A percentile compares a stretch with the other conserved stretches of the same genome.
phyloP scores from a whole-genome alignment of 2,329 filamentous ascomycete species.

The Xylaria sp. region DNA sequence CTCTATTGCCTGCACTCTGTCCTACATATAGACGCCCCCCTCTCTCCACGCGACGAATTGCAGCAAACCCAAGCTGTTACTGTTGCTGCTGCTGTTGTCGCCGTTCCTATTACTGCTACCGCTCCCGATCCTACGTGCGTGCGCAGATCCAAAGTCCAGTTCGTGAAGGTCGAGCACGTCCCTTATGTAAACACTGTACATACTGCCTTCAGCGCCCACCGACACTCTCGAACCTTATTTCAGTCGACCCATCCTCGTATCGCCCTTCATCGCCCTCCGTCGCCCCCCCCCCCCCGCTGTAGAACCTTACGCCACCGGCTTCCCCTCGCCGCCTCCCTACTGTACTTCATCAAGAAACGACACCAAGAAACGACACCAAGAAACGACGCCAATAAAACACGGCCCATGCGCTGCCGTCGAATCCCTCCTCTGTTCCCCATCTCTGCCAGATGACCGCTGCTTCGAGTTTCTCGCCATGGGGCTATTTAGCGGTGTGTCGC shows the following conservation, averaged over 20 bases:
- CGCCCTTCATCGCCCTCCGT: background rate
- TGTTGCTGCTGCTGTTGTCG: too few relatives aligned
- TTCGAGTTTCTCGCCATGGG: conserved; percentile 63
- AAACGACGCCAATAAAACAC: conserved; percentile 7
- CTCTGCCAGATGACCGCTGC: conserved; percentile 54
- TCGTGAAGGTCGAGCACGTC: background rate
- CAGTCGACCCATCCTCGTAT: background rate
- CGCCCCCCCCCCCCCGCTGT: too few relatives aligned
- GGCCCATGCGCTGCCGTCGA: conserved; percentile 34
- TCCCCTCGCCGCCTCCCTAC: background rate
- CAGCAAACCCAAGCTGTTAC: too few relatives aligned
- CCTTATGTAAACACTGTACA: background rate
- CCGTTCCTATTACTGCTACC: background rate
- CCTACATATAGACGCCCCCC: too few relatives aligned
- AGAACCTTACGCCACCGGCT: background rate
- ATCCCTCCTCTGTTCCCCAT: conserved; percentile 27
- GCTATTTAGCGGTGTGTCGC: conserved; percentile 75
- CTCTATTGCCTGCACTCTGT: too few relatives aligned
- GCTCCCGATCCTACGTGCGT: background rate
- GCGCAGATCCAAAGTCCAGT: background rate
- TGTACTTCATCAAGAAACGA: background rate
- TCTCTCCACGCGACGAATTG: too few relatives aligned
- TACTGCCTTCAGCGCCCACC: background rate
- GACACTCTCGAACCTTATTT: background rate
- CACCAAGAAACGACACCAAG: background rate